phyloP scores from a whole-genome alignment of 371 early-diverging fungal species.

The Mortierella sp. region DNA sequence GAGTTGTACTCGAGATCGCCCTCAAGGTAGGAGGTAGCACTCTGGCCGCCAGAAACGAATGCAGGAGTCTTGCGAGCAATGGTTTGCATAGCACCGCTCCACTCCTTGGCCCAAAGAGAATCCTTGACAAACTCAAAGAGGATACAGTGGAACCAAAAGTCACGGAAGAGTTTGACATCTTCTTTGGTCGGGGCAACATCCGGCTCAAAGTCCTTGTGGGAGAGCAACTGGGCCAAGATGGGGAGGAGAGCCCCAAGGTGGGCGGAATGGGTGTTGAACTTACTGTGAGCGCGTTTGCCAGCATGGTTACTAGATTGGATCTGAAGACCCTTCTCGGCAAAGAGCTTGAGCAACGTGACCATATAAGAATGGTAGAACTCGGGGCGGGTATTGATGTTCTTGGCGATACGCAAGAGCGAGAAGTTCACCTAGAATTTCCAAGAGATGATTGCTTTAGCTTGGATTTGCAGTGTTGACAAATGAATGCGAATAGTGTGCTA shows the following conservation, averaged over 20 bases:
- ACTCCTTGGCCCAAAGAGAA: conserved; percentile 82
- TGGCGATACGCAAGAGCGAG: conserved; percentile 61
- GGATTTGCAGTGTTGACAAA: neutral
- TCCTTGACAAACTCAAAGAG: conserved; percentile 83
- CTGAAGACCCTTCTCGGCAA: conserved; percentile 79
- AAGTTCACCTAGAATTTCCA: conserved; percentile 50
- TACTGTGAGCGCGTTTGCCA: conserved; percentile 62
- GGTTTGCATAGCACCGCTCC: conserved; percentile 71
- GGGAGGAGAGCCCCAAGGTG: conserved; percentile 78
- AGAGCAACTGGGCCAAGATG: conserved; percentile 71
- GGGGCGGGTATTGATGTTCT: conserved; percentile 61
- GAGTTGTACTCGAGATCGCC: conserved; percentile 92
- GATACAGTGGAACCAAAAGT: conserved; percentile 92
- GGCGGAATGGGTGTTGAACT: conserved; percentile 63
- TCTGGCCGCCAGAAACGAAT: conserved; percentile 74
- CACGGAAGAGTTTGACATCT: conserved; percentile 80
- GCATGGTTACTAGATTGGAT: conserved; percentile 68
- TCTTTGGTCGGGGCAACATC: conserved; percentile 76
- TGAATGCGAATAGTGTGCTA: neutral
- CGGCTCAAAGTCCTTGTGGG: conserved; percentile 71
- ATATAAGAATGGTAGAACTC: conserved; percentile 73
- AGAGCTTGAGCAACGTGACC: conserved; percentile 66
- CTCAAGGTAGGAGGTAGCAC: conserved; percentile 83
- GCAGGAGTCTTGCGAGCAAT: conserved; percentile 92
- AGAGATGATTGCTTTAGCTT: neutral